Evolutionary conservation across 2,329 filamentous ascomycete species (phyloP).

Genomic region (Colletotrichum chlorophyti): DNA sequence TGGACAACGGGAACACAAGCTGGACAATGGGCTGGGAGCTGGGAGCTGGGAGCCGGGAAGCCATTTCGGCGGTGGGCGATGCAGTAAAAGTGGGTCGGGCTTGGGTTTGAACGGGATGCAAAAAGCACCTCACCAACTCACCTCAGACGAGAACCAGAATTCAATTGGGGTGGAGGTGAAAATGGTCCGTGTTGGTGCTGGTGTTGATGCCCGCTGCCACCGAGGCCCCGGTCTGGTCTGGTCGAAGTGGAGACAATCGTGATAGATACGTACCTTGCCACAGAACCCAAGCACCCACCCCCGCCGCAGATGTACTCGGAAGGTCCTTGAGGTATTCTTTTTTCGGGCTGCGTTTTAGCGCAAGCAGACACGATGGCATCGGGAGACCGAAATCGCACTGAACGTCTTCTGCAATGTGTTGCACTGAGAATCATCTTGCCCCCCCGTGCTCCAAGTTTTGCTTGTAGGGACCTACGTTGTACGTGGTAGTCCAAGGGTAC

Average conservation of each 20-base stretch:
- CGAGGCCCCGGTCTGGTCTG: not conserved
- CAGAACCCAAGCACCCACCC: too few relatives aligned
- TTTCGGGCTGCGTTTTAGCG: too few relatives aligned
- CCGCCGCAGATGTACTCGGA: slow-evolving; percentile 2
- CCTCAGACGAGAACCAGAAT: not conserved
- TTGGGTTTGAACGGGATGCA: not conserved
- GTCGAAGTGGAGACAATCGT: slow-evolving; percentile 2
- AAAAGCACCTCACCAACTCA: not conserved
- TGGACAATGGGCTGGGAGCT: slow-evolving; percentile 1
- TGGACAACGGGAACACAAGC: not conserved
- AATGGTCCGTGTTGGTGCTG: slow-evolving; percentile 21
- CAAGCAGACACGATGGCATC: too few relatives aligned
- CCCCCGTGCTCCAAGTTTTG: too few relatives aligned
- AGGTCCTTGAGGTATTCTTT: too few relatives aligned
- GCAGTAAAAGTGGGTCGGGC: slow-evolving; percentile 22
- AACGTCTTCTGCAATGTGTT: too few relatives aligned
- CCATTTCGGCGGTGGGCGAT: slow-evolving; percentile 25
- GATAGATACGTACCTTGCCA: too few relatives aligned
- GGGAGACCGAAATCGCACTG: too few relatives aligned
- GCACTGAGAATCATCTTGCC: too few relatives aligned
- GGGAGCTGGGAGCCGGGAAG: not conserved
- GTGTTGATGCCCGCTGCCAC: not conserved
- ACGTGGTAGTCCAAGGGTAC: not conserved
- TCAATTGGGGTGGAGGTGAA: not conserved
- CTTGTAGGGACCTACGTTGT: too few relatives aligned